Evolutionary conservation across 163 green algal genomes (phyloP), one percentile per base, ranked within the genome.

Genomic region (Volvox carteri): DNA sequence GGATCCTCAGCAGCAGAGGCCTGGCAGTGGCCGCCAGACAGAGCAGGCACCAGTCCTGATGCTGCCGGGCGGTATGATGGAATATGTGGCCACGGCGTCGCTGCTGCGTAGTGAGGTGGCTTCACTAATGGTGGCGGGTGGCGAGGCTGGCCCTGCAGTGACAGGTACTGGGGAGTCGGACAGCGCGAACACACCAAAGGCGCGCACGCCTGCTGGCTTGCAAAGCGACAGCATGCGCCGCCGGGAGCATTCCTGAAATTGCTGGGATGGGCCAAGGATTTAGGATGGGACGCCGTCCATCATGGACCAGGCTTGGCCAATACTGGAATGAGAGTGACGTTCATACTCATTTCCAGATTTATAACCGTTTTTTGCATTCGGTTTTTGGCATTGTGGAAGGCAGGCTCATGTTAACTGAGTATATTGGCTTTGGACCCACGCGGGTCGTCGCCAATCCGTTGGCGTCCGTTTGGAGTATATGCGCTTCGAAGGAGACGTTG

Each of bases 81-180:
- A 70, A 67, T 74, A 74, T 16, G 46, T 23, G 37, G 68, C 83
- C n/a, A 54, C 83, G 68, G 42, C 67, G 12, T 88, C 83, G 67
- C 68, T 88, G 68, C 46, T 88, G 67, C 83, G 83, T 48, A 88
- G 83, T 7, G 83, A 88, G 35, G 83, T 81, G 48, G 83, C 83
- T 33, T 48, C 67, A 4, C 25, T 74, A 25, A 62, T 85, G 30
- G 18, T 42, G 33, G 77, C 50, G 33, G 50, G 65, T 25, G 35
- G n/a, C 9, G 78, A 56, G 4, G 78, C 19, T 44, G 42, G 81
- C 16, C 46, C 0, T 7, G 77, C 33, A 50, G 50, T 30, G 4
- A 14, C 76, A 16, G 33, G 2, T 44, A 54, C 33, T 46, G 46
- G n/a, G n/a, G 46, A 48, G 74, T 12, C 50, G 46, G 74, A 67